Evolutionary conservation across 768 basidiomycete species (phyloP).

Genomic region (Pleurotus eryngii): DNA sequence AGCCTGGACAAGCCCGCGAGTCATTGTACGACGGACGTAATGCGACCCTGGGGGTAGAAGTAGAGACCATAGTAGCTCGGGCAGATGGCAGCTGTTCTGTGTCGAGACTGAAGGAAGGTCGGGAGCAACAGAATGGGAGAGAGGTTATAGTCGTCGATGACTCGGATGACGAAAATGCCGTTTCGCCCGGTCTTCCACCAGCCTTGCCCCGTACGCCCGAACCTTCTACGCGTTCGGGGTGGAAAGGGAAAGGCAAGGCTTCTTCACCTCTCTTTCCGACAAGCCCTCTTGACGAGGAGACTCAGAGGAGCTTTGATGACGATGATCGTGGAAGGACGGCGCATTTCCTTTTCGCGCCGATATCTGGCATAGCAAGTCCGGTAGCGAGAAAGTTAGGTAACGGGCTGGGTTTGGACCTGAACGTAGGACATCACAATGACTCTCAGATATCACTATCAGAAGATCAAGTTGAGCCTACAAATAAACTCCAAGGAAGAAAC

Average conservation of each 20-base stretch:
- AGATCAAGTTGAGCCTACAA: too few species aligned
- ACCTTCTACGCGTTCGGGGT: not conserved
- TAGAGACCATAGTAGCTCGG: not conserved
- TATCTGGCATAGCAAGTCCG: slow-evolving; percentile 25
- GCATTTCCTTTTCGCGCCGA: slow-evolving; percentile 48
- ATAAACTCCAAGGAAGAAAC: too few species aligned
- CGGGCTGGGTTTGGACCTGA: not conserved
- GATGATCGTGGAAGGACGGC: slow-evolving; percentile 57
- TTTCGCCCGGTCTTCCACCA: not conserved
- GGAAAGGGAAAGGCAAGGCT: slow-evolving; percentile 15
- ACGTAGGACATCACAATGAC: too few species aligned
- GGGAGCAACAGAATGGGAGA: slow-evolving; percentile 12
- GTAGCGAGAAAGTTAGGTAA: not conserved
- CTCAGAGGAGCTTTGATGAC: slow-evolving; percentile 31
- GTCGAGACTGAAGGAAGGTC: not conserved
- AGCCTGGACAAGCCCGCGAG: slow-evolving; percentile 31
- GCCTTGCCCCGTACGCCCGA: not conserved
- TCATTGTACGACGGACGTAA: not conserved
- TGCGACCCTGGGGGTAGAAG: not conserved
- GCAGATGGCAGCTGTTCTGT: not conserved
- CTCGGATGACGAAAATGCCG: not conserved
- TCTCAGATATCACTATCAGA: too few species aligned
- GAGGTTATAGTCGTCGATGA: slow-evolving; percentile 8
- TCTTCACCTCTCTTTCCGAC: slow-evolving; percentile 22
- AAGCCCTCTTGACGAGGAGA: slow-evolving; percentile 21